Base-by-base conservation (phyloP, 495 filamentous ascomycete species). In the Aspergillus homomorphus region DNA sequence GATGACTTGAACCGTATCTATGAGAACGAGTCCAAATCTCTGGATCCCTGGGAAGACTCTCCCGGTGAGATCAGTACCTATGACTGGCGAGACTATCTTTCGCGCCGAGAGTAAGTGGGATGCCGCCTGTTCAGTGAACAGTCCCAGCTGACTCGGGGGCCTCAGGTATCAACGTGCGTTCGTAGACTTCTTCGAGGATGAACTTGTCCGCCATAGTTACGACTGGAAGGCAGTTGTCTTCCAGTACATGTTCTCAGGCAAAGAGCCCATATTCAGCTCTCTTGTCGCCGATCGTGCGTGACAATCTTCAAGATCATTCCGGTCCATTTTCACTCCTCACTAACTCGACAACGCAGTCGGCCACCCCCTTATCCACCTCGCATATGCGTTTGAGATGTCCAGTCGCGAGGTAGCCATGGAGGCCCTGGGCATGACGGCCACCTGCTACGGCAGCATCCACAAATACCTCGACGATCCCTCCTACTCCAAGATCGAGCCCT, bases 121-220 rank as follows among this genome's bases (percentile, higher is more conserved):
- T 1, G 18, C 14, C 22, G 5, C 7, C 15, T 21, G 26, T 22
- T 15, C 6, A n/a, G 20, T 19, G 20, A 19, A 22, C 4, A 12
- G 21, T 18, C 26, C 19, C 18, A 19, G 18, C 58, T 69, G 49
- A 66, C 12, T 1, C 10, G 2, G 4, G 3, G 20, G n/a, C 23
- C 22, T 16, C 44, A 87, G 84, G 55, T 96, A 96, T 68, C 89
- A 99, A 67, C 80, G 95, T 26, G 92, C 93, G 4, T 97, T 86
- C 66, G 75, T 97, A 19, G 90, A 97, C 68, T 95, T 91, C 64
- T 97, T 94, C 65, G 92, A 96, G 67, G 92, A 97, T 69, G 81
- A 89, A 58, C 72, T 97, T 45, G 90, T 87, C 6, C 80, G 81
- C 26, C 78, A 85, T 54, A 79, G 82, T 41, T 97, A 96, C 72